Evolutionary conservation across 2,329 filamentous ascomycete genomes (phyloP), one percentile per base, ranked within the genome.

Genomic region (Pezicula neosporulosa): DNA sequence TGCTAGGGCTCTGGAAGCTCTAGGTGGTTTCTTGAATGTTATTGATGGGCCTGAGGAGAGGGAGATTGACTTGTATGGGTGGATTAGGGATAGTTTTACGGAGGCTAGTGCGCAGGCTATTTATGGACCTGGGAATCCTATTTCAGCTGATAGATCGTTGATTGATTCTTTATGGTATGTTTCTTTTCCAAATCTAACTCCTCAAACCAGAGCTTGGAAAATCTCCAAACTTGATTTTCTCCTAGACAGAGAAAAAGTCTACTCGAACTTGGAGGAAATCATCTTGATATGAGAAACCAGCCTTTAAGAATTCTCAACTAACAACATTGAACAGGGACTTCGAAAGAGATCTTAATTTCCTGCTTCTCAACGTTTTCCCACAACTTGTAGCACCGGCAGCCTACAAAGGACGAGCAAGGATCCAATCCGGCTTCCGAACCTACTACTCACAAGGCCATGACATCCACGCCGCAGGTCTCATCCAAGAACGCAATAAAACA

Each of bases 51-150:
- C 55, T 15, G 56, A 66, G 24, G 61, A 70, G 8, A 62, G 66
- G 1, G 68, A 68, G 12, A 36, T 58, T 43, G 48, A 44, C 12
- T 49, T 78, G 0, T 77, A 67, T 53, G 42, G 61, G 4, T 76
- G 72, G 72, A 52, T 69, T 27, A 66, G 71, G n/a, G 58, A 72
- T 33, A 54, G 67, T 4, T 67, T 76, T 52, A 72, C 69, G 2
- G 48, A 68, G 3, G 71, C 73, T 9, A 72, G 70, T 0, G 66
- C 68, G 5, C 57, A 66, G 21, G 69, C 71, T 3, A 61, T 79
- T n/a, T 79, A 72, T 51, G 76, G 77, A 1, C 66, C 71, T 1
- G 50, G 70, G 1, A 75, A 77, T 56, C 73, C 74, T 0, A 67
- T 77, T 30, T 63, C 57, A 10, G 47, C 58, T 2, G 58, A 75